A percentile compares a stretch with the other conserved stretches of the same genome.
Evolutionary conservation across 2,329 filamentous ascomycete genomes (phyloP).

Genomic region (Colletotrichum sp.): DNA sequence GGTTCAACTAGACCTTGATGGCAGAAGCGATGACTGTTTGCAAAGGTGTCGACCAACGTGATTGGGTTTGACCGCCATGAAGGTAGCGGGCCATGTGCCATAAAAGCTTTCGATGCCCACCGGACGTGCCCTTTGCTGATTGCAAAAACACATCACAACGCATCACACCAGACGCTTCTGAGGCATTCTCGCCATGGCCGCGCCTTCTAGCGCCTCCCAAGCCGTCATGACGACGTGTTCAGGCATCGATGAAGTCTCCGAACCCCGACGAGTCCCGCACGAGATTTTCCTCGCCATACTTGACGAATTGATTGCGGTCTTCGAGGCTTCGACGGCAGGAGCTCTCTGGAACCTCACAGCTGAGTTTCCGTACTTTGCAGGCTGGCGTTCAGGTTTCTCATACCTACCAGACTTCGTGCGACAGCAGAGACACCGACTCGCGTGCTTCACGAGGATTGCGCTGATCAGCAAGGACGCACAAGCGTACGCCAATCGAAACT

Average conservation of each 20-base stretch:
- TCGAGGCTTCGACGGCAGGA: background rate
- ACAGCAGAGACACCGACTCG: background rate
- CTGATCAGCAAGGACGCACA: background rate
- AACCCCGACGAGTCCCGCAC: background rate
- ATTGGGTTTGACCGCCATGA: fast-evolving
- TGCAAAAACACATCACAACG: background rate
- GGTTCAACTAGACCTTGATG: background rate
- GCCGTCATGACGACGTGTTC: background rate
- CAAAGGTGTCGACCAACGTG: background rate
- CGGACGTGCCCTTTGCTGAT: background rate
- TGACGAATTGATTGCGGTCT: background rate
- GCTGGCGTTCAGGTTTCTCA: background rate
- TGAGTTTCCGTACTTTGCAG: background rate
- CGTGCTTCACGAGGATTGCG: background rate
- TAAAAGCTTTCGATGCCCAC: background rate
- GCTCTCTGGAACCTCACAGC: background rate
- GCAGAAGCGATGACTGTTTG: background rate
- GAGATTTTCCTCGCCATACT: background rate
- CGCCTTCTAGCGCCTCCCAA: background rate
- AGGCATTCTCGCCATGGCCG: background rate
- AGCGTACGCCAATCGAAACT: background rate
- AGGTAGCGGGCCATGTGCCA: background rate
- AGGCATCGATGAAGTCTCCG: background rate
- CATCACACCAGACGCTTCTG: background rate
- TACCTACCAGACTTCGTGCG: fast-evolving